Base-by-base conservation (phyloP, 768 basidiomycete genomes). In the Mycena alexandri region DNA sequence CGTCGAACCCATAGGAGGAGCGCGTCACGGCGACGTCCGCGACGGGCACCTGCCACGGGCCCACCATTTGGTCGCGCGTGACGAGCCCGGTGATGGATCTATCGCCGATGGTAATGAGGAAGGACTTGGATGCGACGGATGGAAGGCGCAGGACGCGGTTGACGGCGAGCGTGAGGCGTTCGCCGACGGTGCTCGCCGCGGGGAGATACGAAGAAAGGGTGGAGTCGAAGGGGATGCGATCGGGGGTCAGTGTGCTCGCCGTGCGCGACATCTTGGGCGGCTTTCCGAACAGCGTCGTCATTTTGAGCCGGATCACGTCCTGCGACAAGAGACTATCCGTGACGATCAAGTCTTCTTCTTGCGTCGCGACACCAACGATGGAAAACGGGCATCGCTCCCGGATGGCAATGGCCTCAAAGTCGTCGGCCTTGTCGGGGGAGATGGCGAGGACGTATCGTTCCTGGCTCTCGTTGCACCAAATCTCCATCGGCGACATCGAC, bases 391-490 rank as follows among this genome's bases (percentile, higher is more conserved):
- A 97, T 57, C 98, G 84, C 77, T 99, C 98, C 72, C 98, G 86
- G 75, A 85, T 85, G 3, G 94, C 94, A 48, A 99, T 90, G 14
- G 73, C 80, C 73, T 90, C 89, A 79, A 99, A 99, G 6, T 80
- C 78, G 2, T 80, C 78, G 22, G 89, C 82, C 63, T 86, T 87
- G 60, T 86, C 84, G 2, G 89, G 87, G 0, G 88, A 87, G 66
- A 99, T 86, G 11, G 98, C 98, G 34, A 99, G 86, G 33, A 99
- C 98, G 76, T 99, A 99, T 43, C 98, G 90, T 75, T 99, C 98
- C 82, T 99, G 98, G 70, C 91, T 93, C 80, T 99, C 98, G 79
- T 99, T 99, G 77, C 98, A 99, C 98, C 98, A 99, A 55, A 99
- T 98, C 81, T 99, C 97, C 97, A 99, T 98, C 0, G 98, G 98